Conservation (phyloP, 1,284 basidiomycete genomes). For the Inonotus obliquus region DNA sequence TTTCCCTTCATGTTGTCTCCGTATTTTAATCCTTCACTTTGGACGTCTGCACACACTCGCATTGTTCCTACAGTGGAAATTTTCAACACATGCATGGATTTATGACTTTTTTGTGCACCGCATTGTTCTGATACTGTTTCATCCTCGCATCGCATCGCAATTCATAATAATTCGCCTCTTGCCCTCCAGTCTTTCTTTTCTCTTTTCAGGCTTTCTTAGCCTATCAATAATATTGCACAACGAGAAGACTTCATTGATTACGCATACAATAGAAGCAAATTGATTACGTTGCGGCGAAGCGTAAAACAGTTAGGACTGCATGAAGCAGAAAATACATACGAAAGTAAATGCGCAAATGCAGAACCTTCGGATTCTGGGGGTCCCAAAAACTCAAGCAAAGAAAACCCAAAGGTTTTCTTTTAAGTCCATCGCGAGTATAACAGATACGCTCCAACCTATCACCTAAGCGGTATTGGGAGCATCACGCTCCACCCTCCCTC, state of each 20-base stretch:
- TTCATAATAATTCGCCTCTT: neutral
- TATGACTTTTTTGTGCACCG: neutral
- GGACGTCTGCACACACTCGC: constrained; percentile 1
- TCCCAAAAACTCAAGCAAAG: neutral
- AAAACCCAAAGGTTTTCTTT: neutral
- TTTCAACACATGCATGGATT: neutral
- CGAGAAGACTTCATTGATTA: neutral
- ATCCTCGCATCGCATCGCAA: neutral
- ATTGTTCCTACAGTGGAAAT: neutral
- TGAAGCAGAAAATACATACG: neutral
- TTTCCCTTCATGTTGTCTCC: neutral
- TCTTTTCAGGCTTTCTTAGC: neutral
- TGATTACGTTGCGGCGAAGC: neutral
- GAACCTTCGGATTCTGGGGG: neutral
- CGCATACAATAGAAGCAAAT: neutral
- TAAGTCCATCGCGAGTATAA: neutral
- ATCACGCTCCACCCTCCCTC: constrained; percentile 4
- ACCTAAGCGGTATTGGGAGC: neutral
- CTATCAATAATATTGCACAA: neutral
- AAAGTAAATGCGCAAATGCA: neutral
- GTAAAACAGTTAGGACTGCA: too few species aligned
- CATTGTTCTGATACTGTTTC: neutral
- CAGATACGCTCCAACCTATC: neutral
- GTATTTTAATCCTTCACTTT: neutral
- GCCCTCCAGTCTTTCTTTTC: neutral